phyloP scores from a whole-genome alignment of 192 early-diverging fungal species.

The Entomortierella chlamydospora region DNA sequence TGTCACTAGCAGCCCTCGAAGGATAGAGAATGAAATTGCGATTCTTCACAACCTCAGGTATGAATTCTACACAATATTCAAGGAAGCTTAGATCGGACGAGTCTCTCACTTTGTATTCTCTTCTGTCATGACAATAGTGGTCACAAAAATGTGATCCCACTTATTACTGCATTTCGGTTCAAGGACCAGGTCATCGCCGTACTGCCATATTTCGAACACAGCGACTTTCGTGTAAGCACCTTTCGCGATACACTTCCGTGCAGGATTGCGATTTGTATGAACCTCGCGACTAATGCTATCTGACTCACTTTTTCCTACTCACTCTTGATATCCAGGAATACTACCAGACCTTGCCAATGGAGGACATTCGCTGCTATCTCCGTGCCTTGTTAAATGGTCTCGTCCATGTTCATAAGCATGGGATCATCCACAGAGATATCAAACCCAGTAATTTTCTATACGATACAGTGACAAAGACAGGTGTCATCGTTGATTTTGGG shows the following conservation, averaged over 20 bases:
- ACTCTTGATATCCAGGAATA: constrained; percentile 60
- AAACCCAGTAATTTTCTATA: constrained; percentile 98
- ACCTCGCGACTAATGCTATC: background rate
- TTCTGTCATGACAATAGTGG: constrained; percentile 55
- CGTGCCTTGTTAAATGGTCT: constrained; percentile 77
- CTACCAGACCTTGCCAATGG: constrained; percentile 68
- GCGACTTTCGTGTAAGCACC: constrained; percentile 78
- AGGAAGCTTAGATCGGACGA: background rate
- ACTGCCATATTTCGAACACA: constrained; percentile 86
- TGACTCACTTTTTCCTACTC: background rate
- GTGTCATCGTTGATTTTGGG: constrained; percentile 94
- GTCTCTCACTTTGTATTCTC: background rate
- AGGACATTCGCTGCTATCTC: constrained; percentile 84
- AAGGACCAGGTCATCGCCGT: constrained; percentile 86
- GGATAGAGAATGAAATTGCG: constrained; percentile 86
- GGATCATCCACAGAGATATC: constrained; percentile 91
- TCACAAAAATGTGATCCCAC: constrained; percentile 76
- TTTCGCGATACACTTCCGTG: background rate
- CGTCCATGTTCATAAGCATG: constrained; percentile 72
- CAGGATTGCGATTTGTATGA: background rate
- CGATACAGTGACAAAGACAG: constrained; percentile 71
- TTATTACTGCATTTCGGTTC: constrained; percentile 83
- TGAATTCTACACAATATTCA: constrained; percentile 46
- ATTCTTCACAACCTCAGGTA: constrained; percentile 78
- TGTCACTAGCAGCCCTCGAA: constrained; percentile 78